Evolutionary conservation across 768 basidiomycete genomes (phyloP).

Genomic region (Boletales sp.): DNA sequence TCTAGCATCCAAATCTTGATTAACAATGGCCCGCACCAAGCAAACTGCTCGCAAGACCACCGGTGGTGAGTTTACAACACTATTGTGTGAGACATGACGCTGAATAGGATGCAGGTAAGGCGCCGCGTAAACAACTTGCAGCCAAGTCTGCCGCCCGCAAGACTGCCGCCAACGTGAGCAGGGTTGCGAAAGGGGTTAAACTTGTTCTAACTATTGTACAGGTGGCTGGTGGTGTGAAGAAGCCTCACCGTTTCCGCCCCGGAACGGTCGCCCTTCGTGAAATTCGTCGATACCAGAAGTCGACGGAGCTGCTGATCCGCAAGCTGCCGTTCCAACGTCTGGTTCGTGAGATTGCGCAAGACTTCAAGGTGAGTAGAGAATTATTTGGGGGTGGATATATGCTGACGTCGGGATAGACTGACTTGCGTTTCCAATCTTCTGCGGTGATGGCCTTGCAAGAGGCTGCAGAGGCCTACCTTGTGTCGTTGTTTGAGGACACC

Average conservation of each 20-base stretch:
- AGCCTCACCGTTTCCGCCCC: constrained; percentile 81
- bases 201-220: constrained; percentile 17
- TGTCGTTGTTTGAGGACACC: constrained; percentile 3
- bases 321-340: constrained; percentile 89
- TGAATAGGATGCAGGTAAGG: constrained; percentile 22
- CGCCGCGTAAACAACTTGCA: constrained; percentile 66
- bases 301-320: constrained; percentile 79
- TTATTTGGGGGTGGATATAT: too few relatives aligned
- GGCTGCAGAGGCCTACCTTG: constrained; percentile 4
- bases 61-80: neutral
- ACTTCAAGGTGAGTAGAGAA: constrained; percentile 66
- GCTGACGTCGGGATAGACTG: neutral
- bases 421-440: constrained; percentile 4
- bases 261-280: constrained; percentile 88
- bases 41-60: neutral
- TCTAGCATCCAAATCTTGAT: too few relatives aligned
- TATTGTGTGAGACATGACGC: neutral
- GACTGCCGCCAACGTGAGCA: constrained; percentile 38
- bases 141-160: constrained; percentile 59
- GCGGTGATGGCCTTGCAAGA: constrained; percentile 5
- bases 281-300: constrained; percentile 84
- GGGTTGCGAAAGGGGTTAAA: neutral
- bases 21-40: constrained; percentile 1
- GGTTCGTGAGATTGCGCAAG: constrained; percentile 85
- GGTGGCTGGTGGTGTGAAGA: constrained; percentile 86